Percentiles rank a stretch among this genome's conserved stretches.
phyloP scores from a whole-genome alignment of 306 rosid species.

The Begonia peltatifolia region DNA sequence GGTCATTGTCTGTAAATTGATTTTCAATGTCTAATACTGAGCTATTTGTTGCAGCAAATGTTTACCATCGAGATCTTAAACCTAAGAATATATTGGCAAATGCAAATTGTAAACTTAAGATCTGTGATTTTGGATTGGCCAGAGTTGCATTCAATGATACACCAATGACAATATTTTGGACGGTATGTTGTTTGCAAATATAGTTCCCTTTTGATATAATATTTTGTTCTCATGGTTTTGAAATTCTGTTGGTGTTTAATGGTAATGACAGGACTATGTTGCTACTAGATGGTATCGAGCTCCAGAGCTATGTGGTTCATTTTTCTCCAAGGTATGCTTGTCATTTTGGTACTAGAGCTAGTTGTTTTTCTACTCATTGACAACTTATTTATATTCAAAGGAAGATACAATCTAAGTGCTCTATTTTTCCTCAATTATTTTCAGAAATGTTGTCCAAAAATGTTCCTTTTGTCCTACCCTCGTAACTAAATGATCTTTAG shows the following conservation, averaged over 20 bases:
- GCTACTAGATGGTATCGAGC: slow-evolving; percentile 99
- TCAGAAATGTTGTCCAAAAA: background rate
- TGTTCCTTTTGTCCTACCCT: background rate
- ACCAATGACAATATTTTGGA: slow-evolving; percentile 86
- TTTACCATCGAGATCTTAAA: slow-evolving; percentile 88
- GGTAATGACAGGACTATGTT: slow-evolving; percentile 60
- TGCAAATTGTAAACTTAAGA: slow-evolving; percentile 92
- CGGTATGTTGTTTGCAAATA: slow-evolving; percentile 37
- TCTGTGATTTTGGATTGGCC: slow-evolving; percentile 94
- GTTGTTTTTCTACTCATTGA: background rate
- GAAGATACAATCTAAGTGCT: too few relatives aligned
- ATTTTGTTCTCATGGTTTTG: background rate
- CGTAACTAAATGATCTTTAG: background rate
- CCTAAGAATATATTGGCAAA: slow-evolving; percentile 96
- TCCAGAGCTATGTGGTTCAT: slow-evolving; percentile 95
- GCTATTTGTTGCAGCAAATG: slow-evolving; percentile 58
- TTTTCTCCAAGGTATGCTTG: slow-evolving; percentile 67
- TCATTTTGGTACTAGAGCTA: background rate
- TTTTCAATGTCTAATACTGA: slow-evolving; percentile 17
- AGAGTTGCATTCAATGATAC: slow-evolving; percentile 89
- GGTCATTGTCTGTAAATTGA: background rate
- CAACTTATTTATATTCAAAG: too few relatives aligned
- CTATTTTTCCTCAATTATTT: background rate
- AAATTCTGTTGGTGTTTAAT: background rate
- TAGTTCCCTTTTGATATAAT: background rate